phyloP scores from a whole-genome alignment of 192 early-diverging fungal genomes.

The Rhizoclosmatium sp. region DNA sequence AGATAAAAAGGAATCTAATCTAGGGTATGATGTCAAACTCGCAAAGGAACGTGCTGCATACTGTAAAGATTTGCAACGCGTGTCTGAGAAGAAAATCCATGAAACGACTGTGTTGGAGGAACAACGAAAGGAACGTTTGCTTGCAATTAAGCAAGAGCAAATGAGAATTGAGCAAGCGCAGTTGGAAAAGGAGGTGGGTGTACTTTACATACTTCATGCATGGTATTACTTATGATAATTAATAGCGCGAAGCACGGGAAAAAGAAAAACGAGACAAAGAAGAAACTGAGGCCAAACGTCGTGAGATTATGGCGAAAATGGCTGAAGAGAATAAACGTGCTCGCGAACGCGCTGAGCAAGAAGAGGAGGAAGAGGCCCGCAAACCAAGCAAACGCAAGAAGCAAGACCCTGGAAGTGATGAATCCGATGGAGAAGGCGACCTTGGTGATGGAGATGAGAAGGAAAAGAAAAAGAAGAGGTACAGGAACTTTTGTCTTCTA shows the following conservation, averaged over 20 bases:
- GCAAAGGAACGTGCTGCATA: conserved; percentile 52
- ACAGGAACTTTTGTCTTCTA: neutral
- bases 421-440: conserved; percentile 8
- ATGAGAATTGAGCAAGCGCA: conserved; percentile 35
- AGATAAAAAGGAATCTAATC: conserved; percentile 27
- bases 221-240: neutral
- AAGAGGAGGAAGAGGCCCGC: conserved; percentile 33
- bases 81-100: conserved; percentile 58
- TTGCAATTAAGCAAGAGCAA: conserved; percentile 44
- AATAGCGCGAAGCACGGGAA: conserved; percentile 25
- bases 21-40: conserved; percentile 50
- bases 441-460: conserved; percentile 12
- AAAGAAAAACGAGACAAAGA: conserved; percentile 36
- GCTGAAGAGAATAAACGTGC: conserved; percentile 31
- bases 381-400: conserved; percentile 42
- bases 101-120: conserved; percentile 53
- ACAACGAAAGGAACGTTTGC: conserved; percentile 44
- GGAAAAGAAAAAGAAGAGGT: conserved; percentile 26
- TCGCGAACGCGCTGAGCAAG: conserved; percentile 22
- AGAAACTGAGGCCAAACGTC: conserved; percentile 35
- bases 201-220: neutral
- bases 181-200: conserved; percentile 35
- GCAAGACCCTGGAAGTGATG: conserved; percentile 12
- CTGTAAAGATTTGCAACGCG: conserved; percentile 49
- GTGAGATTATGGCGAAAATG: conserved; percentile 43